Conservation (phyloP, 164 flowering plant genomes). For the Liriodendron chinense region DNA sequence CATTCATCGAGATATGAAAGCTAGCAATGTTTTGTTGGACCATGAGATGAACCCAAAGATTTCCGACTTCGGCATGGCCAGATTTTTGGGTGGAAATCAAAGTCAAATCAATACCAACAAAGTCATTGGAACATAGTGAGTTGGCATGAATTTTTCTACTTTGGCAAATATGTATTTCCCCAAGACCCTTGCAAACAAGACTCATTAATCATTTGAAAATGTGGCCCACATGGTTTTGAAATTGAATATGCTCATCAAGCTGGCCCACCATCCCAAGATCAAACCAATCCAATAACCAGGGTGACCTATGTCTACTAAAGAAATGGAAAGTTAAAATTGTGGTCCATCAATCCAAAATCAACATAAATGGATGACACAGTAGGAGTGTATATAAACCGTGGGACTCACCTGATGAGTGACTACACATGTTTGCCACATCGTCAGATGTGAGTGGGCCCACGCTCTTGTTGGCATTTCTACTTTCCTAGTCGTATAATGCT, state of each 20-base stretch:
- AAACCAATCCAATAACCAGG: too few species aligned
- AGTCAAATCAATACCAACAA: conserved; percentile 19
- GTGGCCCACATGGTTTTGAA: neutral
- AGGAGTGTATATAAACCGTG: neutral
- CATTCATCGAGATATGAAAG: conserved; percentile 59
- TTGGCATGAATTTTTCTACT: neutral
- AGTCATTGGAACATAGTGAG: conserved; percentile 45
- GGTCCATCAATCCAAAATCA: too few species aligned
- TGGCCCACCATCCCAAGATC: too few species aligned
- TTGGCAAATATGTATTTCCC: neutral
- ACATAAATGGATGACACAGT: too few species aligned
- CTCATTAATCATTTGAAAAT: neutral
- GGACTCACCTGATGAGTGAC: too few species aligned
- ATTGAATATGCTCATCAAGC: too few species aligned
- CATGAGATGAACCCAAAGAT: conserved; percentile 44
- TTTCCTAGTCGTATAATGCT: neutral
- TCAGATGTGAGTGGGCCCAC: neutral
- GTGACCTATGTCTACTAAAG: too few species aligned
- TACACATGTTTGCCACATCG: neutral
- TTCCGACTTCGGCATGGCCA: conserved; percentile 50
- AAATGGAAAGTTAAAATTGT: too few species aligned
- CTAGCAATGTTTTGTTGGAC: conserved; percentile 54
- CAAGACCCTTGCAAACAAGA: neutral
- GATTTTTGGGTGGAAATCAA: conserved; percentile 30
- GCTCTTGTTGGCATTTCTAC: neutral